phyloP scores from a whole-genome alignment of 2,329 filamentous ascomycete genomes.

The Chrysoporthe austroafricana region DNA sequence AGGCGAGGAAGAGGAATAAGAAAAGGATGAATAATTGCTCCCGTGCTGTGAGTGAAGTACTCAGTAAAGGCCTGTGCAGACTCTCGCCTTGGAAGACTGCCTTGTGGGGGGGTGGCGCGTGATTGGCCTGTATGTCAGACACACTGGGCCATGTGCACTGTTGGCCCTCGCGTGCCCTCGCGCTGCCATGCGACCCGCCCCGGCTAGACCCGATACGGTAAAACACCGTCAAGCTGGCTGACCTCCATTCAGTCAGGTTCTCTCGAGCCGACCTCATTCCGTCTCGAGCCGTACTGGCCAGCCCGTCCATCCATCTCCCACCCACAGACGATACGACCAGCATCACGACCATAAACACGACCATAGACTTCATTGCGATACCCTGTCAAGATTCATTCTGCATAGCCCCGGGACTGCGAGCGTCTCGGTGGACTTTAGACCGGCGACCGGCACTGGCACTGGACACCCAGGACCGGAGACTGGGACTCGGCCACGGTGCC shows the following conservation, averaged over 20 bases:
- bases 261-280: constrained; percentile 10
- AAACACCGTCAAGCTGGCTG: constrained; percentile 8
- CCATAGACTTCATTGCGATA: constrained; percentile 29
- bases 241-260: constrained; percentile 5
- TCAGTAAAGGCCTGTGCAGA: neutral
- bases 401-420: constrained; percentile 20
- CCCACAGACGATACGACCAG: constrained; percentile 10
- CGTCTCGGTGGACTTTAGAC: constrained; percentile 24
- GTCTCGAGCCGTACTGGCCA: neutral
- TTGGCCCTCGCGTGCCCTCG: neutral
- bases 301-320: constrained; percentile 16
- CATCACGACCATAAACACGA: neutral
- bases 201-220: constrained; percentile 9
- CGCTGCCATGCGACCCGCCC: neutral
- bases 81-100: neutral
- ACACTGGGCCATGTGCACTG: constrained; percentile 1
- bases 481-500: neutral
- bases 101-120: neutral
- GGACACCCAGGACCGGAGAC: neutral
- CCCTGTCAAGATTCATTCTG: constrained; percentile 21
- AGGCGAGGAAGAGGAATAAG: neutral
- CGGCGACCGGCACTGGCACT: neutral
- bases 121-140: constrained; percentile 6
- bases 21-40: neutral
- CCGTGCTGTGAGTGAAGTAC: no score